Evolutionary conservation across 2,329 filamentous ascomycete species (phyloP), one percentile per base, ranked within the genome.

Genomic region (Pseudomassariella vexata): DNA sequence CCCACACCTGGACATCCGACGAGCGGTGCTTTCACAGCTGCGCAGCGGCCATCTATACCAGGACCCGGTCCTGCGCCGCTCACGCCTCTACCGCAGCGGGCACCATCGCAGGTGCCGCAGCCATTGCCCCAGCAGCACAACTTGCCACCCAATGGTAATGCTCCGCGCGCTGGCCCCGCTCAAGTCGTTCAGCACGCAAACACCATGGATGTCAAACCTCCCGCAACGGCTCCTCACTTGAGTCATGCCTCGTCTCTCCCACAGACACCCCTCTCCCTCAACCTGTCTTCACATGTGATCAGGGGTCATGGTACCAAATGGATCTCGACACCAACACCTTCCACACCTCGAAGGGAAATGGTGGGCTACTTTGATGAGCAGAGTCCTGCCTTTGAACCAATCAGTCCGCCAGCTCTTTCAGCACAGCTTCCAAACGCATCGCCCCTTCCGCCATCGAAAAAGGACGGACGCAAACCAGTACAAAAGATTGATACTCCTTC

Each of bases 311-410:
- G 72, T 26, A 82, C 77, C 0, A 72, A 70, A 46, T 82, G 77
- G 76, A 71, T 64, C 3, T 59, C 69, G 11, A 65, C 62, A 5
- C 67, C 72, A 6, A 76, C 73, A 1, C 70, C 73, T 4, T 74
- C 74, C 5, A 82, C 77, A 2, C 77, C 77, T 2, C 52, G 55
- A 4, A 45, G 49, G 37, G 49, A 52, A 16, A 34, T 39, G 19
- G 41, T 44, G 18, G 52, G 48, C 9, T 51, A 57, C 28, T 61
- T 56, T 29, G 63, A 66, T 28, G 52, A 62, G 11, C 61, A 64
- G 20, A 73, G 72, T 36, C 77, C 77, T 3, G 63, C 66, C 4
- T 68, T 62, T 36, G 77, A 82, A 42, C 74, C 74, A 1, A 58
- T 79, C 4, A 81, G 76, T 40, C 77, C 76, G 3, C 60, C 72